phyloP scores from a whole-genome alignment of 352 stramenopile species.

The Globisporangium cylindrosporum region DNA sequence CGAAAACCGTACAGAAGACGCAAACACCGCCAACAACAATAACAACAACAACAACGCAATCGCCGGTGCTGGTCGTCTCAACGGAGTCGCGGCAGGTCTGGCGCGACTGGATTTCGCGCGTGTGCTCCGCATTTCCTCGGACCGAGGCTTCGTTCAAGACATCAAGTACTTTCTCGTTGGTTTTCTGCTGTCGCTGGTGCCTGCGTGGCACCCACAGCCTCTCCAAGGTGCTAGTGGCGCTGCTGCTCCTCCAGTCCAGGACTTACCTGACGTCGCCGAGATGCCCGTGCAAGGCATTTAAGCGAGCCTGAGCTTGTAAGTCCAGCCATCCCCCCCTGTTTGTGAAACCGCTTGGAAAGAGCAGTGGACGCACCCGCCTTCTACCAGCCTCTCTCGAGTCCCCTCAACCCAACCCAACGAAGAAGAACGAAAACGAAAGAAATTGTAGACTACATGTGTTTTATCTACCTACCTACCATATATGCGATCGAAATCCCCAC shows the following conservation, averaged over 20 bases:
- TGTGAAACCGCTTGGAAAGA: neutral
- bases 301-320: conserved; percentile 2
- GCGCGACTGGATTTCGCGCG: conserved; percentile 36
- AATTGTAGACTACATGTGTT: conserved; percentile 8
- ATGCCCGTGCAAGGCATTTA: conserved; percentile 79
- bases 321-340: neutral
- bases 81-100: conserved; percentile 20
- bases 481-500: neutral
- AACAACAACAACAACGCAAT: conserved; percentile 19
- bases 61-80: conserved; percentile 12
- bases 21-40: conserved; percentile 19
- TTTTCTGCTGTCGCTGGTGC: conserved; percentile 71
- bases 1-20: neutral
- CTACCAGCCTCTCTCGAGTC: neutral
- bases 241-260: conserved; percentile 30
- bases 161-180: conserved; percentile 79
- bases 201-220: conserved; percentile 73
- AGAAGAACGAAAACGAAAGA: conserved; percentile 1
- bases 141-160: conserved; percentile 69
- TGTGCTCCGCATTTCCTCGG: conserved; percentile 66
- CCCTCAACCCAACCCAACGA: neutral
- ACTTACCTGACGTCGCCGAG: conserved; percentile 42
- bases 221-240: conserved; percentile 28
- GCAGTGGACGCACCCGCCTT: neutral
- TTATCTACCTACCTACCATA: neutral